A percentile compares a stretch with the other conserved stretches of the same genome.
phyloP scores from a whole-genome alignment of 148 eudicot species.

The Chenopodium suecicum region DNA sequence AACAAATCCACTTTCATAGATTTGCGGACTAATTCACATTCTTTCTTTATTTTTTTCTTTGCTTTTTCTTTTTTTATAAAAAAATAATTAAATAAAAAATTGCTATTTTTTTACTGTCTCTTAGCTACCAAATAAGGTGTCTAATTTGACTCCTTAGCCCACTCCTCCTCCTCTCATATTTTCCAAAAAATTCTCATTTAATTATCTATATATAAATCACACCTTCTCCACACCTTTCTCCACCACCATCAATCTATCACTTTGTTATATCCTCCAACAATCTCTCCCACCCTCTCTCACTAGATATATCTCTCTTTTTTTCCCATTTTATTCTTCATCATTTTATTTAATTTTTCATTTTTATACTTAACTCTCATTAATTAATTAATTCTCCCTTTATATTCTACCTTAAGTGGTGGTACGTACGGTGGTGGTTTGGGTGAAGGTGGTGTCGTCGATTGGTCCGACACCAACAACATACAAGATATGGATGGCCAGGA shows the following conservation, averaged over 20 bases:
- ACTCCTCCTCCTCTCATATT: constrained; percentile 25
- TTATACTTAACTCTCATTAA: not conserved
- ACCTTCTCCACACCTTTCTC: constrained; percentile 19
- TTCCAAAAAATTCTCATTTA: constrained; percentile 12
- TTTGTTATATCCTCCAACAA: constrained; percentile 13
- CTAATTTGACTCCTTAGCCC: constrained; percentile 31
- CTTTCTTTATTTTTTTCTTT: not conserved
- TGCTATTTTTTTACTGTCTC: constrained; percentile 18
- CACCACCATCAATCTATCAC: constrained; percentile 30
- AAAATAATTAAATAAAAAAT: not conserved
- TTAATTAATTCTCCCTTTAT: not conserved
- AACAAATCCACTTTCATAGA: constrained; percentile 12
- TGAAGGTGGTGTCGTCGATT: not conserved
- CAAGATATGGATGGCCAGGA: constrained; percentile 27
- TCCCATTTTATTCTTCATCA: not conserved
- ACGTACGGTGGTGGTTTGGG: not conserved
- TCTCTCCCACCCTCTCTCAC: not conserved
- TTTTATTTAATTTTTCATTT: not conserved
- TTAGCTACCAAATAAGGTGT: constrained; percentile 20
- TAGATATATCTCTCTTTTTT: not conserved
- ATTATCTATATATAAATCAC: constrained; percentile 25
- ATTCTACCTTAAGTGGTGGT: not conserved
- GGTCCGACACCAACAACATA: not conserved
- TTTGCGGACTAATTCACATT: constrained; percentile 22
- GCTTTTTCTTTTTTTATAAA: not conserved